Base-by-base conservation (phyloP, 352 stramenopile genomes). In the Pythium brachiatum region DNA sequence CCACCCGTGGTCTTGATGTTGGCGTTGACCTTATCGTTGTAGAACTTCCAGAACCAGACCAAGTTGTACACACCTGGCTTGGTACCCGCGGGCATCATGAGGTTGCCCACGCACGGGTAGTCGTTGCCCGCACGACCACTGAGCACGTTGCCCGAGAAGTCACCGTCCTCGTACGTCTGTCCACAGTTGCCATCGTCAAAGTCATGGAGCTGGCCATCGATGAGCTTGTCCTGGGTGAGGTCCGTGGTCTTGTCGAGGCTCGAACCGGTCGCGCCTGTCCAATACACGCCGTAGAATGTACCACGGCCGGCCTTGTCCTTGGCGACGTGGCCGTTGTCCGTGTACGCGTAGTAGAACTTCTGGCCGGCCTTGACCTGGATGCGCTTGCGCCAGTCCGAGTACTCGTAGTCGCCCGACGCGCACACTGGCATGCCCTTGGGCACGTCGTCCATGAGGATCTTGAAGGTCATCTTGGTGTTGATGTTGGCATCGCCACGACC, bases 41-140 rank as follows among this genome's bases (percentile, higher is more conserved):
- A 88, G 47, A 86, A 87, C 55, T 80, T 83, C 81, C 81, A 90
- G 63, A 76, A 88, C 79, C 81, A 90, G 21, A 90, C 77, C 51
- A 90, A 62, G 55, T 86, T 79, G 66, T 90, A 88, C 7, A 82
- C 26, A 0, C 81, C 78, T 1, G 81, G 31, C 36, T 70, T 64
- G 15, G 74, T 85, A n/a, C 69, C 75, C 2, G 32, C 53, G 26
- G 78, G 80, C 9, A 88, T 75, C 7, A 64, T 74, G 32, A 85
- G 50, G 7, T 72, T 72, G n/a, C 65, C 81, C 9, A 89, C 67
- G 39, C 81, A 88, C 18, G 81, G 75, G 50, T 79, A 81, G 50
- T 76, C 71, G 43, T 87, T 71, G 41, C 76, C 76, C 38, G 78
- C 73, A 29, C 77, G 71, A 29, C 73, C 75, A 9, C 69, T 75